Conservation (phyloP, 495 filamentous ascomycete species). For the Echria macrotheca region DNA sequence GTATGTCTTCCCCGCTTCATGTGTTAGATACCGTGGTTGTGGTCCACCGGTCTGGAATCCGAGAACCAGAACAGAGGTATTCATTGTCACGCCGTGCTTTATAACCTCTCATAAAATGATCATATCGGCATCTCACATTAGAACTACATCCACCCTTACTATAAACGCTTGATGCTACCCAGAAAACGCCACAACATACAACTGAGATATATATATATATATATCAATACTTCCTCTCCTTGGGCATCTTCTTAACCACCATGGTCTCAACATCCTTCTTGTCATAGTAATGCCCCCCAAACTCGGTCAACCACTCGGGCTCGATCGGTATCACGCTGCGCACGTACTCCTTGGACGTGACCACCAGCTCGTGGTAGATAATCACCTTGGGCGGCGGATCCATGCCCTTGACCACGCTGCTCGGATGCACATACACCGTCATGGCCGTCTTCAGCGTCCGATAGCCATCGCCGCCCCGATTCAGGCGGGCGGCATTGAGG, state of each 20-base stretch:
- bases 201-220: neutral
- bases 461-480: constrained; percentile 82
- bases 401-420: constrained; percentile 69
- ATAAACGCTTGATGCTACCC: neutral
- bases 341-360: constrained; percentile 95
- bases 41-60: too few species aligned
- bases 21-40: neutral
- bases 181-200: neutral
- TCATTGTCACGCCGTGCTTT: too few species aligned
- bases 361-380: constrained; percentile 85
- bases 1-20: constrained; percentile 26
- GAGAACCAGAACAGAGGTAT: too few species aligned
- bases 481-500: constrained; percentile 82
- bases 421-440: constrained; percentile 87
- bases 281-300: constrained; percentile 94
- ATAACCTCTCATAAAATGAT: too few species aligned
- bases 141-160: too few species aligned
- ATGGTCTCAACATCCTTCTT: constrained; percentile 83
- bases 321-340: constrained; percentile 79
- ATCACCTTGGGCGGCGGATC: constrained; percentile 77
- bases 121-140: too few species aligned
- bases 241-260: constrained; percentile 62
- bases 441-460: constrained; percentile 90
- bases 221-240: constrained; percentile 24
- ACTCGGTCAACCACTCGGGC: constrained; percentile 81